These are phyloP conservation scores for Macrocybe gigantea DNA, from an alignment of 768 basidiomycete species.

Conservation along the genomic window DNA sequence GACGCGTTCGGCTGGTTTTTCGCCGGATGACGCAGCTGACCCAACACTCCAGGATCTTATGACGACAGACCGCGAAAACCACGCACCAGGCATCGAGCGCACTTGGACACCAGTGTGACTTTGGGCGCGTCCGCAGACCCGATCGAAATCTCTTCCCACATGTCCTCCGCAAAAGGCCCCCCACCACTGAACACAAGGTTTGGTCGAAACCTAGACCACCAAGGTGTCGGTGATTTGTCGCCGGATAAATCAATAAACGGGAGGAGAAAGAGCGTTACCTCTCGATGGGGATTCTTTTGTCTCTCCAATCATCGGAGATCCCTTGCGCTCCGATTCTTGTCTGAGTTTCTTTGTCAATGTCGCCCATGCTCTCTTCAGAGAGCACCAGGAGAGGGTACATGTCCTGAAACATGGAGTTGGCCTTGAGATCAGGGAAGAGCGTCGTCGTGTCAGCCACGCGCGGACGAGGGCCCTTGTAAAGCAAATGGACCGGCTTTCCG, in stretches of 20 bases:
- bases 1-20: too few species aligned
- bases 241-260: conserved; percentile 4
- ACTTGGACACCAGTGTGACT: conserved; percentile 61
- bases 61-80: too few species aligned
- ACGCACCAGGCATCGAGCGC: conserved; percentile 67
- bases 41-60: too few species aligned
- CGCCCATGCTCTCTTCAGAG: conserved; percentile 58
- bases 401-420: conserved; percentile 59
- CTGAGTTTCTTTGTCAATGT: conserved; percentile 43
- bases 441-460: conserved; percentile 46
- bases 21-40: too few species aligned
- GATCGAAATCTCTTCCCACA: conserved; percentile 57
- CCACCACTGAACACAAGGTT: conserved; percentile 70
- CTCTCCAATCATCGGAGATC: conserved; percentile 46
- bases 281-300: conserved; percentile 46
- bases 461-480: conserved; percentile 58
- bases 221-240: not conserved
- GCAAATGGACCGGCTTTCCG: conserved; percentile 52
- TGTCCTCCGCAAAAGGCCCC: conserved; percentile 67
- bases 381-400: conserved; percentile 65
- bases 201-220: conserved; percentile 56
- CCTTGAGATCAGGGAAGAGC: conserved; percentile 52
- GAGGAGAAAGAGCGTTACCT: conserved; percentile 32
- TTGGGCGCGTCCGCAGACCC: conserved; percentile 32
- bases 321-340: conserved; percentile 42